A percentile compares a stretch with the other conserved stretches of the same genome.
These are phyloP conservation scores for Mycena haematopus DNA, from an alignment of 768 basidiomycete species.

Conservation along the genomic window DNA sequence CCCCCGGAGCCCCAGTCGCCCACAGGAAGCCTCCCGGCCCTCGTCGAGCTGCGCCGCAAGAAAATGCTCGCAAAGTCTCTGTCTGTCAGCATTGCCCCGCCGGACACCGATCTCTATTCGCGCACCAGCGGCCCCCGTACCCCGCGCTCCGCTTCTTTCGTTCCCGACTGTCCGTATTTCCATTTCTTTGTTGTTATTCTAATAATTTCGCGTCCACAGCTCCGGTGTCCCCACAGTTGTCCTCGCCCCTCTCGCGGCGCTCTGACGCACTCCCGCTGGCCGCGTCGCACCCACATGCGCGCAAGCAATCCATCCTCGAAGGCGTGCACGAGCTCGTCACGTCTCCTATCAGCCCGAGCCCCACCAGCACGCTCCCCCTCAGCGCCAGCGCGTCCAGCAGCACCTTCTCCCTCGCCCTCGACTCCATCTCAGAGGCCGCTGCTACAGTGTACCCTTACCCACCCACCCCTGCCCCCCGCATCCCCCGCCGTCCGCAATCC, in stretches of 20 bases:
- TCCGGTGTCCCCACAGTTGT: conserved; percentile 11
- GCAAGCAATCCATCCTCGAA: conserved; percentile 73
- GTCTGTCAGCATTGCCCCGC: conserved; percentile 65
- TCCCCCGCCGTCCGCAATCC: conserved; percentile 31
- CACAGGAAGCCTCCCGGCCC: conserved; percentile 48
- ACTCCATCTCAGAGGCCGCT: conserved; percentile 51
- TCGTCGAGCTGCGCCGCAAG: conserved; percentile 62
- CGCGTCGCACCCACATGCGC: conserved; percentile 76
- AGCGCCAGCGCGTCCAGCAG: conserved; percentile 52
- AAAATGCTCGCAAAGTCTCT: conserved; percentile 65
- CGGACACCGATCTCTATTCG: conserved; percentile 47
- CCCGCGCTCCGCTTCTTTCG: conserved; percentile 17
- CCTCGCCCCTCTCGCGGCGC: conserved; percentile 33
- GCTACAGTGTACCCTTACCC: conserved; percentile 39
- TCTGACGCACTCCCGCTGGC: conserved; percentile 55
- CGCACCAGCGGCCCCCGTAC: background rate
- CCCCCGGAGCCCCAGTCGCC: conserved; percentile 32
- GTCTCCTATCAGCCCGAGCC: conserved; percentile 36
- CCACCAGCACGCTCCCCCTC: conserved; percentile 37
- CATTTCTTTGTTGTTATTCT: conserved; percentile 16
- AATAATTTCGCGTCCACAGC: conserved; percentile 26
- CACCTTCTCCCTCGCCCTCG: conserved; percentile 54
- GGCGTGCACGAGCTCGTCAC: conserved; percentile 44
- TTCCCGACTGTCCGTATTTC: conserved; percentile 21
- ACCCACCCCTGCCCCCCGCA: conserved; percentile 43